Conservation (phyloP, 1,284 basidiomycete species). For the Austroboletus niveus region DNA sequence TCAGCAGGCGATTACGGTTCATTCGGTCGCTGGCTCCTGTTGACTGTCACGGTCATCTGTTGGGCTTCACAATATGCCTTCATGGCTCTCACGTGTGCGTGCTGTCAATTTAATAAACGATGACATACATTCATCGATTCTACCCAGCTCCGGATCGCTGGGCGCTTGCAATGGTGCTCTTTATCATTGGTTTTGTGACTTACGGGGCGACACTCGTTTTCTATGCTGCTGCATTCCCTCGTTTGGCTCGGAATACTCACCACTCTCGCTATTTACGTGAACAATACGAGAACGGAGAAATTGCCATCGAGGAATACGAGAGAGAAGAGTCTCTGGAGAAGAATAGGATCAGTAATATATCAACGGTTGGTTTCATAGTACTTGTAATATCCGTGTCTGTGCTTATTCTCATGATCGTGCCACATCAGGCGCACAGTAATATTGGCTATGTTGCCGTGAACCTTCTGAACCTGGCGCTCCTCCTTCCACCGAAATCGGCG, state of each 20-base stretch:
- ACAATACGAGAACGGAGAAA: slow-evolving; percentile 58
- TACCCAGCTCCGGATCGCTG: slow-evolving; percentile 61
- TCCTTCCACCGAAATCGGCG: slow-evolving; percentile 57
- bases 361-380: slow-evolving; percentile 52
- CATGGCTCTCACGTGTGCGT: slow-evolving; percentile 66
- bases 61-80: slow-evolving; percentile 80
- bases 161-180: slow-evolving; percentile 74
- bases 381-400: neutral
- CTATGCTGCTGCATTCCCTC: slow-evolving; percentile 81
- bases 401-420: neutral
- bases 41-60: slow-evolving; percentile 69
- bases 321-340: slow-evolving; percentile 77
- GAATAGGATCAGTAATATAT: slow-evolving; percentile 84
- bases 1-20: slow-evolving; percentile 80
- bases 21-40: slow-evolving; percentile 75
- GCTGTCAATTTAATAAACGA: neutral
- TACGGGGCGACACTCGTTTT: slow-evolving; percentile 79
- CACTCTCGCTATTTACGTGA: slow-evolving; percentile 60
- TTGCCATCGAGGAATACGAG: slow-evolving; percentile 64
- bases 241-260: slow-evolving; percentile 76
- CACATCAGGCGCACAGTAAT: slow-evolving; percentile 66
- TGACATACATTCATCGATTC: neutral
- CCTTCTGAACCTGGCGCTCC: slow-evolving; percentile 67
- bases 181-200: slow-evolving; percentile 77
- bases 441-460: slow-evolving; percentile 70